phyloP scores from a whole-genome alignment of 2,329 filamentous ascomycete genomes.

The Dothiorella sarmentorum region DNA sequence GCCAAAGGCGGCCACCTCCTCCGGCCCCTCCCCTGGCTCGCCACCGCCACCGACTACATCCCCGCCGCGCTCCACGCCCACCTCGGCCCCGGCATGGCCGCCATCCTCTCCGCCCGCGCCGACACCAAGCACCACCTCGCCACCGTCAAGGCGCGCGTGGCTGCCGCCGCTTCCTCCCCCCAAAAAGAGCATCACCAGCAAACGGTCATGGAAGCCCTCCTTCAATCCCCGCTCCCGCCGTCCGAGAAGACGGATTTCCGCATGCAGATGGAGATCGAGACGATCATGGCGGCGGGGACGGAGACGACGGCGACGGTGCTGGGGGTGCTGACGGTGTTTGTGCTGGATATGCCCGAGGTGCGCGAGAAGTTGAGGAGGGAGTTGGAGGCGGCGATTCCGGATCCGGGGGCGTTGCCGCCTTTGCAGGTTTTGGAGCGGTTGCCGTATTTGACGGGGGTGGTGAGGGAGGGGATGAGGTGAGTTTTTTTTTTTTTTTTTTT shows the following conservation, averaged over 20 bases:
- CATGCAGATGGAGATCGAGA: slow-evolving; percentile 27
- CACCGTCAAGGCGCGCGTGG: no score
- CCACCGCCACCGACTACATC: no score
- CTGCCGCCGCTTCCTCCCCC: no score
- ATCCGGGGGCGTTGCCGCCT: background rate
- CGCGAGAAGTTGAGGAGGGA: background rate
- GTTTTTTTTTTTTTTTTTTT: background rate
- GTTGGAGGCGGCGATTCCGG: background rate
- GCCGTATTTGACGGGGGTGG: background rate
- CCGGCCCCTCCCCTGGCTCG: no score
- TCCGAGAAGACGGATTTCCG: slow-evolving; percentile 14
- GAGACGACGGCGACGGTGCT: slow-evolving; percentile 26
- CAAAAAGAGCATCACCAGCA: background rate
- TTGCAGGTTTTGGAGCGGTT: background rate
- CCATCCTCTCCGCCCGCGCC: no score
- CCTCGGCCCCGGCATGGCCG: no score
- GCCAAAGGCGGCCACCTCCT: no score
- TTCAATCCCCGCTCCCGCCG: background rate
- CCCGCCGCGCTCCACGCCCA: no score
- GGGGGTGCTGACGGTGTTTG: background rate
- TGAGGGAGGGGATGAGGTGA: background rate
- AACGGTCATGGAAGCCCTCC: background rate
- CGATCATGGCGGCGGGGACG: slow-evolving; percentile 28
- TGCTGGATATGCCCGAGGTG: background rate
- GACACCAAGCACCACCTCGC: no score